Evolutionary conservation across 257 asterid species (phyloP).

Genomic region (Rubia yunnanensis): DNA sequence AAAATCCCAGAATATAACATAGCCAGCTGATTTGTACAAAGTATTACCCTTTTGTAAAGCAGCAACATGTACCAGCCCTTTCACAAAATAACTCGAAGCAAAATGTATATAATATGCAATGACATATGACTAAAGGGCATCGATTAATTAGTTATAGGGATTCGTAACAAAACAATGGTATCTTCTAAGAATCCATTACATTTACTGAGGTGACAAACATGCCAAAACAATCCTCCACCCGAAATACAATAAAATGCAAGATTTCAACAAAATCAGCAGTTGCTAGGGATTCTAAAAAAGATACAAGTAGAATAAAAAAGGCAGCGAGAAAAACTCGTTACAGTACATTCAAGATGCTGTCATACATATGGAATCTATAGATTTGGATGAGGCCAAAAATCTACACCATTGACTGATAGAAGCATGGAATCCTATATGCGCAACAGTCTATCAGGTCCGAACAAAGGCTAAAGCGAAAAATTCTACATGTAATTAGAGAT

Average conservation of each 20-base stretch:
- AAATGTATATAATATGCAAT: not conserved
- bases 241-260: not conserved
- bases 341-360: no score
- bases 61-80: not conserved
- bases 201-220: not conserved
- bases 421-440: no score
- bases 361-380: no score
- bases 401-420: no score
- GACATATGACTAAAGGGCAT: not conserved
- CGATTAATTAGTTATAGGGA: not conserved
- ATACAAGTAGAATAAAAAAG: no score
- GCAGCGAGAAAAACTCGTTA: no score
- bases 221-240: not conserved
- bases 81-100: not conserved
- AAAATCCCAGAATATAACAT: constrained; percentile 6
- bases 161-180: not conserved
- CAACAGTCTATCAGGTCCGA: not conserved
- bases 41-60: not conserved
- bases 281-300: not conserved
- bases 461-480: no score
- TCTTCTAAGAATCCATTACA: not conserved
- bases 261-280: not conserved
- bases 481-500: not conserved
- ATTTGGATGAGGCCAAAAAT: no score
- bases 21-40: not conserved